Percentiles rank a stretch among this genome's conserved stretches.
These are phyloP conservation scores for Hirsutella minnesotensis DNA, from an alignment of 2,329 filamentous ascomycete species.

Conservation along the genomic window DNA sequence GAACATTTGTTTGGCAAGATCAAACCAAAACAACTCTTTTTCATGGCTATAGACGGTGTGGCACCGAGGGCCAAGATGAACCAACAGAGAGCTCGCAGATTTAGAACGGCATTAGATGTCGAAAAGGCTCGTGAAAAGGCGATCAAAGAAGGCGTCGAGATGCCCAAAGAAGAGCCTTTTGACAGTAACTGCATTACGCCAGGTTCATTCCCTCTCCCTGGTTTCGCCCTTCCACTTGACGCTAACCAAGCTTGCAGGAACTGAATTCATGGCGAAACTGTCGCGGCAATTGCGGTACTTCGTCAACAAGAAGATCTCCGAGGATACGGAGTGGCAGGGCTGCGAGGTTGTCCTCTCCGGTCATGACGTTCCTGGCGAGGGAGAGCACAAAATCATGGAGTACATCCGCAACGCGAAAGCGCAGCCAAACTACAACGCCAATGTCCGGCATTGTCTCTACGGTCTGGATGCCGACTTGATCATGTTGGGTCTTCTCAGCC, in stretches of 20 bases:
- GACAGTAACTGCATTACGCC: slow-evolving; percentile 99
- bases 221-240: too few relatives aligned
- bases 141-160: slow-evolving; percentile 73
- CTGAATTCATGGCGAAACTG: slow-evolving; percentile 94
- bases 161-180: slow-evolving; percentile 91
- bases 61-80: slow-evolving; percentile 99
- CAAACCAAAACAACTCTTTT: slow-evolving; percentile 95
- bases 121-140: slow-evolving; percentile 89
- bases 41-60: slow-evolving; percentile 98
- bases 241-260: slow-evolving; percentile 32
- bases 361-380: slow-evolving; percentile 94
- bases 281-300: slow-evolving; percentile 95
- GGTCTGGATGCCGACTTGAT: slow-evolving; percentile 95
- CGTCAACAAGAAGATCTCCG: slow-evolving; percentile 95
- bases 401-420: slow-evolving; percentile 97
- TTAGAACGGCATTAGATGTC: slow-evolving; percentile 84
- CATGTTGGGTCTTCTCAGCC: slow-evolving; percentile 93
- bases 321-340: slow-evolving; percentile 94
- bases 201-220: too few relatives aligned
- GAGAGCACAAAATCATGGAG: slow-evolving; percentile 99
- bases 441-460: slow-evolving; percentile 92
- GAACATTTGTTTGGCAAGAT: slow-evolving; percentile 98
- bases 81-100: slow-evolving; percentile 89
- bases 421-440: slow-evolving; percentile 82
- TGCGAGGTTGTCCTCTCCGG: slow-evolving; percentile 94